Evolutionary conservation across 1,284 basidiomycete genomes (phyloP).

Genomic region (Cerioporus squamosus): DNA sequence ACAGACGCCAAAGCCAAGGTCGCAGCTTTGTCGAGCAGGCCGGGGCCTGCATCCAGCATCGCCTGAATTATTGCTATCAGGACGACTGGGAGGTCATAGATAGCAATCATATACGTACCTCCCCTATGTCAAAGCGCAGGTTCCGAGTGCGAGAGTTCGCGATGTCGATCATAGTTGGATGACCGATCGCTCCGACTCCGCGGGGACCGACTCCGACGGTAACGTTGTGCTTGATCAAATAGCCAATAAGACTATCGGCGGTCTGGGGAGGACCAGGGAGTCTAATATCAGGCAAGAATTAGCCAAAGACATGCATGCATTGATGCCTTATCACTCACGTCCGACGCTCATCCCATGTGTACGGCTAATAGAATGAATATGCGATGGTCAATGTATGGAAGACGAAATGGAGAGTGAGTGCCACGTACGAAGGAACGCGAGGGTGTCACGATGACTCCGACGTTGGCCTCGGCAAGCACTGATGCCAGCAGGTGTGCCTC

Average conservation of each 20-base stretch:
- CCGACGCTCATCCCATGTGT: constrained; percentile 58
- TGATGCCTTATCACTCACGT: constrained; percentile 39
- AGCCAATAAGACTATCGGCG: constrained; percentile 64
- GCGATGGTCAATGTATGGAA: neutral
- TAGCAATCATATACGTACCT: constrained; percentile 39
- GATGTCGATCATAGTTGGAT: constrained; percentile 39
- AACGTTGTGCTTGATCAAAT: constrained; percentile 69
- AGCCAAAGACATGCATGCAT: neutral
- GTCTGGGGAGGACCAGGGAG: constrained; percentile 78
- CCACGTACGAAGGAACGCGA: constrained; percentile 51
- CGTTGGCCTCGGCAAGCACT: constrained; percentile 69
- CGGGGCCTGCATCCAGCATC: constrained; percentile 38
- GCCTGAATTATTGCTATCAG: constrained; percentile 28
- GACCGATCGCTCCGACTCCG: constrained; percentile 10
- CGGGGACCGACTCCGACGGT: constrained; percentile 68
- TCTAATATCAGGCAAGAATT: constrained; percentile 31
- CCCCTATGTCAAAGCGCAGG: constrained; percentile 63
- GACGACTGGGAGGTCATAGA: constrained; percentile 28
- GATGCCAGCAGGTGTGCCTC: constrained; percentile 81
- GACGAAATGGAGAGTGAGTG: neutral
- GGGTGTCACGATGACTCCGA: constrained; percentile 76
- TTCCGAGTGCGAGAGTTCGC: constrained; percentile 59
- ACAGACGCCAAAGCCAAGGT: constrained; percentile 51
- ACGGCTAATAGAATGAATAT: constrained; percentile 35
- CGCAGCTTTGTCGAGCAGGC: constrained; percentile 41